Base-by-base conservation (phyloP, 2,329 filamentous ascomycete species). In the Cephalotrichum gorgonifer region DNA sequence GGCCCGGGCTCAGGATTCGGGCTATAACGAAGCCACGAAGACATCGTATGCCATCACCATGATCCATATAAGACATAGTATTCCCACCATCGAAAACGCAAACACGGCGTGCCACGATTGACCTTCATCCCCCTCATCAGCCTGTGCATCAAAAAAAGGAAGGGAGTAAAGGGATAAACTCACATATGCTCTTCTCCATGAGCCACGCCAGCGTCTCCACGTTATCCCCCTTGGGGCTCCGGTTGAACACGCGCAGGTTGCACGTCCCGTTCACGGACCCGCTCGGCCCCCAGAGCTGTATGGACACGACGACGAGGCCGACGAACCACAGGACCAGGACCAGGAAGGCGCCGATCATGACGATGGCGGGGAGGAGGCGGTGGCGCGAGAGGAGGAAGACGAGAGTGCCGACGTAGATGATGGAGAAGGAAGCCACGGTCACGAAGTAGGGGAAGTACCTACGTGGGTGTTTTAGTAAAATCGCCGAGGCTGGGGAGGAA, bases 371-470 rank as follows among this genome's bases (percentile, higher is more conserved):
- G 0, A 85, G 67, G 2, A 85, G 69, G 8, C 80, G 76, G 2
- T 78, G 74, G 52, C 78, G 71, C 49, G 72, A 73, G 54, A 84
- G 83, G 26, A 85, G 71, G 63, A 69, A 78, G 41, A 89, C 72
- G 6, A 86, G 73, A 2, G 81, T 63, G 51, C 78, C 60, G 51
- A 91, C 80, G 66, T 85, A 90, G 52, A 77, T 56, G 15, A 88
- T 75, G 2, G 76, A 75, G 23, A 89, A 75, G 20, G 69, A 58
- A 25, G 66, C 65, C 49, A 79, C 74, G 20, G 77, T 78, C 49
- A 85, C 75, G 62, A 73, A 79, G 69, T 84, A 85, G 8, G 80
- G 70, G 54, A 85, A 83, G 63, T 84, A 84, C 80, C 80, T 83
- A 56, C 5, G 33, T 4, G 17, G 11, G 30, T 8, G 3, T n/a